Conservation (phyloP, 352 stramenopile species). For the Phytophthora aleatoria region DNA sequence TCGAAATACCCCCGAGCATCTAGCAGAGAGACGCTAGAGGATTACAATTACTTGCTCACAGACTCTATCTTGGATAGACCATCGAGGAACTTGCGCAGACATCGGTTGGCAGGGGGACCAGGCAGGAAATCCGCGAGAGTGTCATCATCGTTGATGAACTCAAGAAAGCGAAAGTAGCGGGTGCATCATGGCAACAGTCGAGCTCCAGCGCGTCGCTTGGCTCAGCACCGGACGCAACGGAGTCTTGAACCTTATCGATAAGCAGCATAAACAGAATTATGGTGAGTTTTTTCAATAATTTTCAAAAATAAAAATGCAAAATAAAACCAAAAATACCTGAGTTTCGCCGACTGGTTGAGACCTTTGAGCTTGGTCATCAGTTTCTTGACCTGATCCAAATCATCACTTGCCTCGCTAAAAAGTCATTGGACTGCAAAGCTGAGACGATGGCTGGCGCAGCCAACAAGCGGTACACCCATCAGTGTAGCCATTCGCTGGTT, state of each 20-base stretch:
- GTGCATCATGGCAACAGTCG: background rate
- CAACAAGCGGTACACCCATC: background rate
- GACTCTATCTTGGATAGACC: too few species aligned
- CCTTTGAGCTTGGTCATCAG: conserved; percentile 1
- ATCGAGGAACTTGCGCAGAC: too few species aligned
- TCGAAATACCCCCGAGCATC: background rate
- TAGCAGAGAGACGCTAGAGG: too few species aligned
- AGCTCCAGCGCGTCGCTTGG: background rate
- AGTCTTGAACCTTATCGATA: background rate
- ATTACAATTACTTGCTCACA: too few species aligned
- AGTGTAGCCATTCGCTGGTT: background rate
- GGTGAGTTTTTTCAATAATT: too few species aligned
- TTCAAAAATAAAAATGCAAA: too few species aligned
- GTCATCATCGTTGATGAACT: background rate
- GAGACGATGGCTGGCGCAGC: background rate
- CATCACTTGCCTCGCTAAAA: background rate
- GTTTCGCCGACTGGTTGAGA: background rate
- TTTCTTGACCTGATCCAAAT: background rate
- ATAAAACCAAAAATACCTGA: background rate
- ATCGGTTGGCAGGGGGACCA: background rate
- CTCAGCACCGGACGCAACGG: background rate
- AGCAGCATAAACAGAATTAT: too few species aligned
- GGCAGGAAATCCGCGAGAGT: background rate
- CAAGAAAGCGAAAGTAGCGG: background rate
- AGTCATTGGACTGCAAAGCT: background rate